Base-by-base conservation (phyloP, 495 filamentous ascomycete species). In the Endocarpon pusillum region DNA sequence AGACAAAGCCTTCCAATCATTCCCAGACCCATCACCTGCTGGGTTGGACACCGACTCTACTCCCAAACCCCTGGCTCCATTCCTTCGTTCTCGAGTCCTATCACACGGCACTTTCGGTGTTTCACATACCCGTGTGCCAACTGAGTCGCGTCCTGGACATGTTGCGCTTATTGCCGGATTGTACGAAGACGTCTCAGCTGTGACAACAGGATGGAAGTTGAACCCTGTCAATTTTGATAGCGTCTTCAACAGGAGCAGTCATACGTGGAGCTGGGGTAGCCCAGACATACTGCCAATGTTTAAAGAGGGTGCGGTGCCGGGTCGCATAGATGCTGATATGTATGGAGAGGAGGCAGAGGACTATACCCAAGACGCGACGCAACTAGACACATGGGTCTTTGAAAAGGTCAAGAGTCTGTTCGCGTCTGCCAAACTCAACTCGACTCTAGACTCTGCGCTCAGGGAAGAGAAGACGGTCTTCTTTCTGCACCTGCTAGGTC, bases 261-360 rank as follows among this genome's bases (percentile, higher is more conserved):
- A 96, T 57, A 96, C 91, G 3, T 99, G 91, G 91, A 87, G 83
- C 52, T 99, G 91, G 91, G 89, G 91, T 5, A 94, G 87, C 46
- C 87, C 87, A 9, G 91, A 99, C 60, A 99, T 99, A 46, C 58
- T 96, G 33, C 81, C 74, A 8, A 99, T 99, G 91, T 99, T 99
- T 48, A 72, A 91, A 49, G 72, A 87, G 41, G 91, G 91, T 1
- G 91, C 89, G 5, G 73, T 78, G n/a, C 80, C 81, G 3, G 81
- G 82, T 0, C 67, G 78, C 37, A 75, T 99, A 7, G 81, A 93
- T 52, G 75, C 80, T 15, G 77, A 78, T 36, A 81, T 64, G 27
- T 99, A 99, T 49, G 70, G 63, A 14, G 71, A 79, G 19, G 85
- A 93, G 32, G 66, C 71, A 32, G 91, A 99, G 55, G 87, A 99